Base-by-base conservation (phyloP, 2,329 filamentous ascomycete species). In the Allantophomopsis cytisporea region DNA sequence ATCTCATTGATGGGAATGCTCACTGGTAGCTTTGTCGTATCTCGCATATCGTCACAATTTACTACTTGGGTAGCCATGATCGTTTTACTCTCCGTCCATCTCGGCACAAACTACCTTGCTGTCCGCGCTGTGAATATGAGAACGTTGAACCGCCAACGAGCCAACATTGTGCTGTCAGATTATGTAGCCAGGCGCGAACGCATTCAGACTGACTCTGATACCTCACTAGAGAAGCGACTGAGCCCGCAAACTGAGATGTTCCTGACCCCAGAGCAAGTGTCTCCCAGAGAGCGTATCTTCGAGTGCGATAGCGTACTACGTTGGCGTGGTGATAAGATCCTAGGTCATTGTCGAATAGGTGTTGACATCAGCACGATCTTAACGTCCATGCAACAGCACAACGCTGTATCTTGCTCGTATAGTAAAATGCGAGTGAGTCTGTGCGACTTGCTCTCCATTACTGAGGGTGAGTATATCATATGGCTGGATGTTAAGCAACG, bases 1-100 rank as follows among this genome's bases (percentile, higher is more conserved):
- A 84, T 98, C 41, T 89, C 85, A 2, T 67, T 96, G 18, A 45
- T 94, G 28, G 91, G 91, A 2, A 87, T 96, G 73, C 68, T 94
- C 38, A 75, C 73, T 12, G 91, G 91, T 1, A 91, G 80, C 36
- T 43, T 94, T 2, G 77, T 94, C 12, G 83, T 96, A 14, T 81
- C 82, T 28, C 66, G 73, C 45, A 75, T 95, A 16, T 74, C 82
- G 38, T 76, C 79, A 37, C 76, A 78, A 41, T 58, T 66, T 12
- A 75, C 79, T 8, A 94, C 91, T 31, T 88, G 86, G 74, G 65
- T 64, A 36, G 67, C 80, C 41, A 76, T 94, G 61, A 60, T 88
- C 1, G 45, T 74, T 2, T 71, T 96, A 15, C 71, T 95, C 13
- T 64, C 74, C 11, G 63, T 83, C 6, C 91, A 96, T 58, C 69